Evolutionary conservation across 352 stramenopile genomes (phyloP).

Genomic region (Hyaloperonospora arabidopsidis): DNA sequence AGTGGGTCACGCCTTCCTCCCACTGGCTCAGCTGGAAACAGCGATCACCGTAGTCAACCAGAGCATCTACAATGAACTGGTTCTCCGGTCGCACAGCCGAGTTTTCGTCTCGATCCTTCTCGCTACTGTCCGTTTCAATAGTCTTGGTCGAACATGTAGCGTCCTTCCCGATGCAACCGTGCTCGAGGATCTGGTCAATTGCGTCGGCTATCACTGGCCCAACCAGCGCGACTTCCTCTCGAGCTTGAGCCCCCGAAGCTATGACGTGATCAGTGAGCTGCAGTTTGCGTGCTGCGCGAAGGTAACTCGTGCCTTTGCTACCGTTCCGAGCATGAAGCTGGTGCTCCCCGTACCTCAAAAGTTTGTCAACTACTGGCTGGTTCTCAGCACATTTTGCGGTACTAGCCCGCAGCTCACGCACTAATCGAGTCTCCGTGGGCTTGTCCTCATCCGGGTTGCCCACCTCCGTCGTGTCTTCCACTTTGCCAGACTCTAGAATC

Average conservation of each 20-base stretch:
- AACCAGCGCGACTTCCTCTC: conserved; percentile 33
- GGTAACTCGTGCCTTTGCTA: conserved; percentile 42
- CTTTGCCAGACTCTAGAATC: conserved; percentile 35
- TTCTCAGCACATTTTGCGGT: conserved; percentile 42
- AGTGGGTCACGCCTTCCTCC: conserved; percentile 48
- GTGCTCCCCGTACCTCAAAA: conserved; percentile 47
- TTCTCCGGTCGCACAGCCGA: conserved; percentile 46
- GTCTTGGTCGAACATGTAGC: not conserved
- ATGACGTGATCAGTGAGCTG: conserved; percentile 37
- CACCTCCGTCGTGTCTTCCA: conserved; percentile 34
- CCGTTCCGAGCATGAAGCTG: conserved; percentile 51
- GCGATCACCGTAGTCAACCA: conserved; percentile 50
- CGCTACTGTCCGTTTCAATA: conserved; percentile 31
- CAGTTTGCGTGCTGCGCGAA: conserved; percentile 43
- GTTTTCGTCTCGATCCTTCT: conserved; percentile 33
- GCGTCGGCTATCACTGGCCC: conserved; percentile 46
- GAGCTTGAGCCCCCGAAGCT: conserved; percentile 35
- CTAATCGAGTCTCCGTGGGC: conserved; percentile 28
- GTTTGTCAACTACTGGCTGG: conserved; percentile 46
- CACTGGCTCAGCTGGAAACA: conserved; percentile 40
- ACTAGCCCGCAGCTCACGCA: conserved; percentile 30
- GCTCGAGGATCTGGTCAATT: conserved; percentile 57
- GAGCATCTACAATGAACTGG: conserved; percentile 43
- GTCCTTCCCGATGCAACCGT: conserved; percentile 44
- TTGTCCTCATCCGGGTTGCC: conserved; percentile 22